phyloP scores from a whole-genome alignment of 139 green algal genomes.

The Coccomyxa sp. region DNA sequence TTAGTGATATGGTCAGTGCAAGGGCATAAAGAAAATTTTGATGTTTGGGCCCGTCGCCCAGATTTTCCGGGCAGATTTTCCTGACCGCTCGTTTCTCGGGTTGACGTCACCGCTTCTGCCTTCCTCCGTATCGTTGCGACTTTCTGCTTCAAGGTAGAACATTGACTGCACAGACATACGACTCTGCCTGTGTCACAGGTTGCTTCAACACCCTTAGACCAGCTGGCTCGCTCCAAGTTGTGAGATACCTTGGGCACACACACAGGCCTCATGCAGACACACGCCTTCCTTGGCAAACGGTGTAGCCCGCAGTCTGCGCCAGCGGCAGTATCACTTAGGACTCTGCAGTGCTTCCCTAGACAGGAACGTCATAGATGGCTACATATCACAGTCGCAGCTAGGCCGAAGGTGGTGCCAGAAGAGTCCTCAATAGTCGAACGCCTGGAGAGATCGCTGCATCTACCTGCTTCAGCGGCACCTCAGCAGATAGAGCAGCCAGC shows the following conservation, averaged over 20 bases:
- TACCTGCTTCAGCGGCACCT: neutral
- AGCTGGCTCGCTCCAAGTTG: too few species aligned
- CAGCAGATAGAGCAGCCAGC: neutral
- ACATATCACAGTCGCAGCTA: neutral
- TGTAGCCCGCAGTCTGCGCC: neutral
- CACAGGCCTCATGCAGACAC: neutral
- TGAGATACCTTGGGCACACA: too few species aligned
- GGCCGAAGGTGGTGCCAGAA: neutral
- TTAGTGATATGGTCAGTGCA: neutral
- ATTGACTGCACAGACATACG: too few species aligned
- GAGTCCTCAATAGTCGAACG: neutral
- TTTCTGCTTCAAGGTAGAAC: too few species aligned
- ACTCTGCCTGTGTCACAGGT: too few species aligned
- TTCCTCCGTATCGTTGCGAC: too few species aligned
- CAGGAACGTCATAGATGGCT: neutral
- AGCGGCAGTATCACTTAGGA: neutral
- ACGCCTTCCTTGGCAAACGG: too few species aligned
- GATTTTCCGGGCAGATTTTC: too few species aligned
- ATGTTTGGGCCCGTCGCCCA: too few species aligned
- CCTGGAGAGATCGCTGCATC: neutral
- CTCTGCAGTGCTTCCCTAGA: neutral
- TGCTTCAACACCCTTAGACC: too few species aligned
- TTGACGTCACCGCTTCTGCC: neutral
- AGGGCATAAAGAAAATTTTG: neutral
- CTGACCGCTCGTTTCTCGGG: too few species aligned